Evolutionary conservation across 1,284 basidiomycete species (phyloP).

Genomic region (Blastosporella zonata): DNA sequence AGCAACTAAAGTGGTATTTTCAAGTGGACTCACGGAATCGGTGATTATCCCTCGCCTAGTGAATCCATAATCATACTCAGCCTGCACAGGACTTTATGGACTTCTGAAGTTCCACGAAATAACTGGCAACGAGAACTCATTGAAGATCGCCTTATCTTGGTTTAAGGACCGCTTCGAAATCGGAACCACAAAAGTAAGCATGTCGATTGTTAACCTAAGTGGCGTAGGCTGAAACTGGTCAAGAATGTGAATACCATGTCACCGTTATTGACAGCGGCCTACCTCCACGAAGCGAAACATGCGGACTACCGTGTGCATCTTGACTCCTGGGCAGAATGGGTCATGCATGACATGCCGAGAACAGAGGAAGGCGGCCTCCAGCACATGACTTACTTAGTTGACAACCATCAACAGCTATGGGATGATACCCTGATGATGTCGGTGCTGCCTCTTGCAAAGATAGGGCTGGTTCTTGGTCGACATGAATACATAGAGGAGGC

Average conservation of each 20-base stretch:
- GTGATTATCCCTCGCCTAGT: slow-evolving; percentile 20
- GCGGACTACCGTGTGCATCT: slow-evolving; percentile 44
- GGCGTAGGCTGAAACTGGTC: neutral
- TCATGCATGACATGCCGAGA: slow-evolving; percentile 56
- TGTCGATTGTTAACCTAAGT: neutral
- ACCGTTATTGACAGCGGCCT: slow-evolving; percentile 56
- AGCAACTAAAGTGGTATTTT: neutral
- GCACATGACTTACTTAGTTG: slow-evolving; percentile 55
- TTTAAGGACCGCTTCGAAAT: slow-evolving; percentile 53
- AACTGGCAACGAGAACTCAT: slow-evolving; percentile 39
- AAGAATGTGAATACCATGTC: slow-evolving; percentile 70
- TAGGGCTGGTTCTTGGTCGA: slow-evolving; percentile 54
- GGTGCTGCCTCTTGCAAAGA: slow-evolving; percentile 59
- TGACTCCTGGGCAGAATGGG: slow-evolving; percentile 66
- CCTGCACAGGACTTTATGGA: slow-evolving; percentile 40
- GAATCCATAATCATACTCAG: neutral
- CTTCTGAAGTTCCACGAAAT: slow-evolving; percentile 44
- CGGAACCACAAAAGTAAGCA: slow-evolving; percentile 50
- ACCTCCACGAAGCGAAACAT: slow-evolving; percentile 42
- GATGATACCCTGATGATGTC: slow-evolving; percentile 71
- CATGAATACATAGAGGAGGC: slow-evolving; percentile 60
- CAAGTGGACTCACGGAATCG: slow-evolving; percentile 61
- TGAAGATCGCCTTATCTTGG: slow-evolving; percentile 53
- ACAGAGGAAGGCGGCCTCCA: slow-evolving; percentile 61
- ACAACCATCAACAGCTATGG: slow-evolving; percentile 60